Evolutionary conservation across 495 filamentous ascomycete species (phyloP), one percentile per base, ranked within the genome.

Genomic region (Tuber borchii): DNA sequence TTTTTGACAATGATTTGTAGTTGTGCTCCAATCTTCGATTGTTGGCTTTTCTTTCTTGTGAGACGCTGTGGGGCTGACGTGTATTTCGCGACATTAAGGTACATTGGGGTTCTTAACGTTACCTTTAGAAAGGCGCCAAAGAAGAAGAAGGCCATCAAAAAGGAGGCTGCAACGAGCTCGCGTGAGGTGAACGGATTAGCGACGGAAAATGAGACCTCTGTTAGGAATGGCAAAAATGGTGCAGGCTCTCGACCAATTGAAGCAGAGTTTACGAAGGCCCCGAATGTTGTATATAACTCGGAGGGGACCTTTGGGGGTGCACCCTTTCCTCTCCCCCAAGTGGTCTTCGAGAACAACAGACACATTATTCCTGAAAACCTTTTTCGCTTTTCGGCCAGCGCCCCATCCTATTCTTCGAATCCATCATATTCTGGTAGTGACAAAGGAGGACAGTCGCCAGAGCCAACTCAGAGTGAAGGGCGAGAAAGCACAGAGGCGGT

Each of bases 41-140:
- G 1, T 65, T 65, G 10, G 2, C 26, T 65, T 65, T 65, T 48
- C 20, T 61, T 77, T 77, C 73, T 70, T 71, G 71, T 75, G 44
- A n/a, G 71, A 78, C 75, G 79, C 68, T 81, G 76, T 72, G 76
- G 83, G 80, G 83, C 84, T 86, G 14, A 65, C 26, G 4, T 19
- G 83, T 65, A 84, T 80, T 78, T 79, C 83, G 83, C 72, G 40
- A 82, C 73, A 78, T 79, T 34, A 83, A 95, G 95, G 83, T 99
- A 99, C 79, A 97, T 99, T 76, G 95, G 95, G 34, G 95, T 99
- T 65, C 86, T 99, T 56, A 99, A 99, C 83, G 95, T 98, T 20
- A 97, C 95, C 0, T 97, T 94, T 83, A 93, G 94, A 37, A 97
- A 96, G 84, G 90, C 89, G 61, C 85, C 89, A 9, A 87, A 80